Percentiles rank a stretch among this genome's conserved stretches.
Conservation (phyloP, 73 alveolate genomes). For the Paramecium octaurelia region DNA sequence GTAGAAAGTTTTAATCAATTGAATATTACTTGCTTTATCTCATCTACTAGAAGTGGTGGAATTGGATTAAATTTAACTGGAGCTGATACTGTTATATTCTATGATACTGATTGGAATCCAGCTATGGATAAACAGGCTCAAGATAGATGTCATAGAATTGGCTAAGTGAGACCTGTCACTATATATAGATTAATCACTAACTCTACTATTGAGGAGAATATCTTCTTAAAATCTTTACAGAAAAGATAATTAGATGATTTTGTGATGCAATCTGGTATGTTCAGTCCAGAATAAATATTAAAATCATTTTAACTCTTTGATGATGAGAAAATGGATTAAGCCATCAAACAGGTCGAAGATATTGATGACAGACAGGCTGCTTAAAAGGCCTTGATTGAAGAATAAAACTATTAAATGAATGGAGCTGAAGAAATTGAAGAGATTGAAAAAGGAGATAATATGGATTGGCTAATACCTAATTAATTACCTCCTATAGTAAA, state of each 20-base stretch:
- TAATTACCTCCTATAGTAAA: conserved; percentile 55
- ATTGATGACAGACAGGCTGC: conserved; percentile 53
- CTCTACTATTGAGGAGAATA: conserved; percentile 57
- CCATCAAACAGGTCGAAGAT: conserved; percentile 56
- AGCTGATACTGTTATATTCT: conserved; percentile 99
- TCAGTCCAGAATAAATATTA: conserved; percentile 40
- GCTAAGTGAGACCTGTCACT: conserved; percentile 98
- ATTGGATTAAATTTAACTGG: conserved; percentile 99
- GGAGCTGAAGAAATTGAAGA: conserved; percentile 61
- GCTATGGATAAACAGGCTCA: conserved; percentile 99
- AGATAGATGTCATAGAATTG: conserved; percentile 99
- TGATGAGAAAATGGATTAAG: conserved; percentile 57
- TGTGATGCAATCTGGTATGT: conserved; percentile 62
- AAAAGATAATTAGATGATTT: conserved; percentile 62
- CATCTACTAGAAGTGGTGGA: conserved; percentile 99
- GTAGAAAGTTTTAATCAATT: conserved; percentile 95
- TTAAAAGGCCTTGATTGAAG: conserved; percentile 51
- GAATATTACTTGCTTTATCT: conserved; percentile 96
- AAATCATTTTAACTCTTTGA: neutral
- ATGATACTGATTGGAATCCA: conserved; percentile 99
- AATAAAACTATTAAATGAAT: conserved; percentile 29
- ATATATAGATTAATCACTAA: conserved; percentile 92
- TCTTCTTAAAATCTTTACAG: conserved; percentile 41
- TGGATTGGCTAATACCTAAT: conserved; percentile 28
- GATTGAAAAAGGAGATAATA: conserved; percentile 45